Base-by-base conservation (phyloP, 2,329 filamentous ascomycete genomes). In the Hypoxylon sp. region DNA sequence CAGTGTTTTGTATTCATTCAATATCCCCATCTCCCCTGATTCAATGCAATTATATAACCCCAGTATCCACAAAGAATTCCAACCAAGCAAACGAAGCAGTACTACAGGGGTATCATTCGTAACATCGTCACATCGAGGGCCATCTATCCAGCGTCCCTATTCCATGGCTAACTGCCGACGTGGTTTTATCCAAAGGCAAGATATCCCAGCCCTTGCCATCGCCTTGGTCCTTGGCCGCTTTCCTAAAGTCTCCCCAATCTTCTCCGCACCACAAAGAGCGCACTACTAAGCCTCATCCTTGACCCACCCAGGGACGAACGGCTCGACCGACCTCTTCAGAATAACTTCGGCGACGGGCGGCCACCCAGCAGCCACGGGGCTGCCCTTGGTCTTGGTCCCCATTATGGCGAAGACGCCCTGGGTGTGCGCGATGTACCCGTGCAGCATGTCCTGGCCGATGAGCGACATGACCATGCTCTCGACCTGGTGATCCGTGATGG, bases 371-470 rank as follows among this genome's bases (percentile, higher is more conserved):
- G 82, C 82, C 18, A 92, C 78, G 0, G 90, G 85, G 22, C 87
- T 85, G 3, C 85, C 86, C 68, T 85, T 86, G 64, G 85, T 84
- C 81, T 89, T 91, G 22, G 91, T 89, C 2, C 94, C 93, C 54
- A 91, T 88, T 44, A 97, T 92, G 11, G 93, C 93, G 73, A 97
- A 93, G 50, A 91, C 89, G 44, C 86, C 85, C 73, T 89, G 88
- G 24, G 86, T 86, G 73, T 96, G 93, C 14, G 91, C 92, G 26
- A 97, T 85, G 74, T 94, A 97, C 1, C 94, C 95, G 70, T 90
- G 89, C 75, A 97, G 83, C 22, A 97, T 81, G 0, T 91, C 92
- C 77, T 97, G 92, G 51, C 91, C 88, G 18, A 96, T 86, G 11
- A 97, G 84, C 9, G 89, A 90, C 0, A 91, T 87, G 11, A 96